Conservation (phyloP, 139 green algal species). For the Picochlorum sp. region DNA sequence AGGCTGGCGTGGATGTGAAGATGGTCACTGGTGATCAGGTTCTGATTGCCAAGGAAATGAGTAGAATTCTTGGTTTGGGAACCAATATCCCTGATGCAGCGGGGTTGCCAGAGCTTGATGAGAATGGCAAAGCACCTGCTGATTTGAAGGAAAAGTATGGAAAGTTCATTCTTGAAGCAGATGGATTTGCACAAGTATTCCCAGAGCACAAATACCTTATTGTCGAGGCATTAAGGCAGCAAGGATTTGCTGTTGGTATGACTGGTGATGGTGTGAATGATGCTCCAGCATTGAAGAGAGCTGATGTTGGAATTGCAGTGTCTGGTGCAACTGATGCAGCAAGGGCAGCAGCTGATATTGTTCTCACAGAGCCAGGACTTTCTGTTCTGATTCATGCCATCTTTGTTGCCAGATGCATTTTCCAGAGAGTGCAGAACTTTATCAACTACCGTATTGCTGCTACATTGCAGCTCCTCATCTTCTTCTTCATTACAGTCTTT, state of each 20-base stretch:
- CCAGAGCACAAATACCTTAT: slow-evolving; percentile 79
- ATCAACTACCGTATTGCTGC: slow-evolving; percentile 68
- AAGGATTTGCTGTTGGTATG: slow-evolving; percentile 69
- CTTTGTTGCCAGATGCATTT: slow-evolving; percentile 61
- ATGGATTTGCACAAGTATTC: slow-evolving; percentile 72
- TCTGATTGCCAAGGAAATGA: slow-evolving; percentile 81
- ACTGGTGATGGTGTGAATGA: slow-evolving; percentile 91
- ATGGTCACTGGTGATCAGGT: slow-evolving; percentile 84
- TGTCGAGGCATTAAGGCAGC: slow-evolving; percentile 57
- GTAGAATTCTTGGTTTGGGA: slow-evolving; percentile 63
- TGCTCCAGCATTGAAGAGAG: slow-evolving; percentile 72
- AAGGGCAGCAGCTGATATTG: slow-evolving; percentile 79
- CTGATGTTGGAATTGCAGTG: slow-evolving; percentile 81
- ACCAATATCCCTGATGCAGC: slow-evolving; percentile 62
- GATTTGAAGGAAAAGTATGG: slow-evolving; percentile 61
- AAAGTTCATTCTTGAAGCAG: slow-evolving; percentile 58
- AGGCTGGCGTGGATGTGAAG: slow-evolving; percentile 77
- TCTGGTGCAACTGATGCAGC: slow-evolving; percentile 71
- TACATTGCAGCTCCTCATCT: slow-evolving; percentile 72
- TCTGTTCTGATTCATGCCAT: slow-evolving; percentile 70
- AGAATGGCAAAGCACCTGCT: slow-evolving; percentile 61
- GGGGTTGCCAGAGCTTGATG: slow-evolving; percentile 45
- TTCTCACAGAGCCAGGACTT: slow-evolving; percentile 75
- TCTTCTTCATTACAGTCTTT: slow-evolving; percentile 83
- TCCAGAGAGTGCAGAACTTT: slow-evolving; percentile 76